Base-by-base conservation (phyloP, 306 rosid genomes). In the Cicer arietinum region DNA sequence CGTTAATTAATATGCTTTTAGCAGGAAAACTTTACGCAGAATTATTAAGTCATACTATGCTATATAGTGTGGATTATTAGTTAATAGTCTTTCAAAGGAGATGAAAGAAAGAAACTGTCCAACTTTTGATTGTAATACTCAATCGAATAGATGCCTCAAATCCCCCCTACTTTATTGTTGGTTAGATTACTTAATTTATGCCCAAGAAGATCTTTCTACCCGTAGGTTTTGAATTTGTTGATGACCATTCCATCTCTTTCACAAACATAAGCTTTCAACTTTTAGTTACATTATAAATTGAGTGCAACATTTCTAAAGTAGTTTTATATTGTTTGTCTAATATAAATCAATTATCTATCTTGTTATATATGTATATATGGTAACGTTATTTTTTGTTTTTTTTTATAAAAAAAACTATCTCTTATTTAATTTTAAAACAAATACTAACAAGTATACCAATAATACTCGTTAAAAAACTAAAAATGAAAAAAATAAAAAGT, bases 101-200 rank as follows among this genome's bases (percentile, higher is more conserved):
- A 60, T 42, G 77, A 78, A 77, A 73, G 80, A 78, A 77, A 73
- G 80, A 78, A 67, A 73, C 77, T 67, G 14, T 6, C 67, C 77
- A 78, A 54, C 85, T 81, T 76, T 64, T 63, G 81, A 76, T 81
- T 81, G 78, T 64, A 53, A 54, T 80, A 74, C 67, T 80, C 70
- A 67, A 74, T 50, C 73, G 45, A 22, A 60, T 75, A 51, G 77
- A 74, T 69, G 60, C 52, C 74, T 53, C 63, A 54, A 76, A 52
- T 64, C 45, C 52, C 35, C 25, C 52, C 35, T 30, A 57, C 75
- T 77, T 72, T 58, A 48, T 80, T 53, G 20, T 63, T 64, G 61
- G 74, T 70, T 71, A n/a, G 68, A 62, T 52, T 43, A 75, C 77
- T 61, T 76, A 70, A 53, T 75, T 60, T 52, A 56, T 75, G 77